Conservation (phyloP, 805 yeast species). For the Metschnikowia similis region DNA sequence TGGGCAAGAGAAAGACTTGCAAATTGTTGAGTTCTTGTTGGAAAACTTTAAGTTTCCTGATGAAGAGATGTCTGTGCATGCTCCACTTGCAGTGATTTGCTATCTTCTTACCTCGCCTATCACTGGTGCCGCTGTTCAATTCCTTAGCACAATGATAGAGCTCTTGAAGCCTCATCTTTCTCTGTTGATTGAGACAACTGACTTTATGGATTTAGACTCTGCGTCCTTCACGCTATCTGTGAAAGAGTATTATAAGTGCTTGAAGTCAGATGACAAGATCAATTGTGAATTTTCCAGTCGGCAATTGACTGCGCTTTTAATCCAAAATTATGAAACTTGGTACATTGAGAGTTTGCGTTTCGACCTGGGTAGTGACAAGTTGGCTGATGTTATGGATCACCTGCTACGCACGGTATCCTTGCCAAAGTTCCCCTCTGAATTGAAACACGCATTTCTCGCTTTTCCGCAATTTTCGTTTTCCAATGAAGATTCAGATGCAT, state of each 20-base stretch:
- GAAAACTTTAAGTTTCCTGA: conserved; percentile 71
- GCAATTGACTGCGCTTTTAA: conserved; percentile 17
- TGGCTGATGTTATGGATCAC: conserved; percentile 14
- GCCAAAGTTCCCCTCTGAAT: conserved; percentile 9
- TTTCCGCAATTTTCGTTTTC: conserved; percentile 4
- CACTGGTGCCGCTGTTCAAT: conserved; percentile 29
- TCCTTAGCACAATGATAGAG: conserved; percentile 43
- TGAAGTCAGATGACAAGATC: neutral
- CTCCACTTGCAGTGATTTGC: conserved; percentile 64
- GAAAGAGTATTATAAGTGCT: neutral
- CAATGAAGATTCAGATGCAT: neutral
- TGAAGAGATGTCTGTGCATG: conserved; percentile 80
- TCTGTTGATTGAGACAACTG: neutral
- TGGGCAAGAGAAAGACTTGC: conserved; percentile 29
- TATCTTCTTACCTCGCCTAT: conserved; percentile 27
- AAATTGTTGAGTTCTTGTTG: conserved; percentile 55
- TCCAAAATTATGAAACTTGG: conserved; percentile 17
- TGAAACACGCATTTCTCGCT: conserved; percentile 16
- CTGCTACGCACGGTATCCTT: neutral
- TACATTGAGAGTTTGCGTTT: conserved; percentile 17
- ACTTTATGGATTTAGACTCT: neutral
- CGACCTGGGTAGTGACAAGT: conserved; percentile 12
- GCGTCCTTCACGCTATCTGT: neutral
- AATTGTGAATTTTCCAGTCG: neutral
- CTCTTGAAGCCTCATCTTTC: conserved; percentile 63